Evolutionary conservation across 345 rosid genomes (phyloP), one percentile per base, ranked within the genome.

Genomic region (Melastoma malabathricum): DNA sequence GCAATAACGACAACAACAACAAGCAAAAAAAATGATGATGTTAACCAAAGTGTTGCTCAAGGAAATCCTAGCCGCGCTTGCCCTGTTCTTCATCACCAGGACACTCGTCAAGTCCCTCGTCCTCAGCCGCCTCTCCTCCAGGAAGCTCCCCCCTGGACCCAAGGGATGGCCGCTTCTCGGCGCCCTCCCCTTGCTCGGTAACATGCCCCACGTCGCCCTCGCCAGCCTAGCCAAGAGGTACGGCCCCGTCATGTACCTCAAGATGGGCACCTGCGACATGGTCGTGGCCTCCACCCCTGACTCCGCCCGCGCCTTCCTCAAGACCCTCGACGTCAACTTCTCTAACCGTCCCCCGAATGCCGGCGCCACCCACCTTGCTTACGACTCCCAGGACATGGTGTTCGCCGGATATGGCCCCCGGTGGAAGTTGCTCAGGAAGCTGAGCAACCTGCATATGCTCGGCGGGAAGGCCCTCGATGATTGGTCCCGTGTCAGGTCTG

Each of bases 301-400:
- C 6, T 68, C 82, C 1, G 81, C 89, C 25, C 56, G 72, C 10
- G 75, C 85, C 3, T 82, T 82, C 52, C 73, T 82, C 31, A 82
- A 74, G 52, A 70, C 75, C 44, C 68, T 76, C 0, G 89, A 79
- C 63, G 29, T 68, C 12, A 72, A 76, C 54, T 82, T 82, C 81
- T 70, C 77, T 1, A 74, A 82, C 62, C 75, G 86, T 1, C 86
- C 86, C 0, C 63, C 72, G 0, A 70, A 76, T 18, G 82, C 85
- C 0, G 89, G 89, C 0, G 77, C 85, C 0, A 82, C 77, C 48
- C 76, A 76, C 67, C 23, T 78, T 25, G 89, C 89, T 15, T 78
- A 82, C 3, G 22, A 66, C 22, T 54, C 80, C 0, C 89, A 82
- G 46, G 83, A 82, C 64, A 65, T 82, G 83, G 85, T 76, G 15